Evolutionary conservation across 768 basidiomycete species (phyloP).

Genomic region (Leccinum aurantiacum): DNA sequence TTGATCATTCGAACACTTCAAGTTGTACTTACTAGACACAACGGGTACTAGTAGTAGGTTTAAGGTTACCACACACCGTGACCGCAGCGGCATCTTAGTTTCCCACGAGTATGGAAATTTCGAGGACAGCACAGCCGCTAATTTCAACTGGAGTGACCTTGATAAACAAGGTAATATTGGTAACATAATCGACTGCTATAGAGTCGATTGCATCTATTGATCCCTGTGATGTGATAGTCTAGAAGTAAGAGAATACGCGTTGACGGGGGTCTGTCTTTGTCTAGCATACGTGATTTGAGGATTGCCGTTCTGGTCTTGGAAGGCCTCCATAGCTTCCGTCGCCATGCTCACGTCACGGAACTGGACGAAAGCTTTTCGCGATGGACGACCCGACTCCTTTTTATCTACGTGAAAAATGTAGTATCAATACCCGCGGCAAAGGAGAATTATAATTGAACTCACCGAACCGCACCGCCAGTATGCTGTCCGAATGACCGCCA

Average conservation of each 20-base stretch:
- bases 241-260: conserved; percentile 16
- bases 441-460: conserved; percentile 6
- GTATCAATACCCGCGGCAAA: not conserved
- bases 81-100: no score
- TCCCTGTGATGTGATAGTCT: conserved; percentile 16
- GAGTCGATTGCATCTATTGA: conserved; percentile 7
- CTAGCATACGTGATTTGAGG: conserved; percentile 19
- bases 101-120: no score
- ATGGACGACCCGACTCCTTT: conserved; percentile 30
- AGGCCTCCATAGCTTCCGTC: conserved; percentile 44
- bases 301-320: conserved; percentile 29
- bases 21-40: no score
- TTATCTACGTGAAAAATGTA: conserved; percentile 28
- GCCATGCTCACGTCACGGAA: conserved; percentile 49
- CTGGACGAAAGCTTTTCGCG: conserved; percentile 51
- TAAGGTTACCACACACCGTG: no score
- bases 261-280: conserved; percentile 11
- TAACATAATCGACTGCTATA: not conserved
- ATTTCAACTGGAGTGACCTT: no score
- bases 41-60: no score
- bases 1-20: no score
- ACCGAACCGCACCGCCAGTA: conserved; percentile 34
- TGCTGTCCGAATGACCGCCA: conserved; percentile 14
- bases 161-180: no score
- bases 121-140: no score